Evolutionary conservation across 2,329 filamentous ascomycete genomes (phyloP).

Genomic region (Amauroascus verrucosus): DNA sequence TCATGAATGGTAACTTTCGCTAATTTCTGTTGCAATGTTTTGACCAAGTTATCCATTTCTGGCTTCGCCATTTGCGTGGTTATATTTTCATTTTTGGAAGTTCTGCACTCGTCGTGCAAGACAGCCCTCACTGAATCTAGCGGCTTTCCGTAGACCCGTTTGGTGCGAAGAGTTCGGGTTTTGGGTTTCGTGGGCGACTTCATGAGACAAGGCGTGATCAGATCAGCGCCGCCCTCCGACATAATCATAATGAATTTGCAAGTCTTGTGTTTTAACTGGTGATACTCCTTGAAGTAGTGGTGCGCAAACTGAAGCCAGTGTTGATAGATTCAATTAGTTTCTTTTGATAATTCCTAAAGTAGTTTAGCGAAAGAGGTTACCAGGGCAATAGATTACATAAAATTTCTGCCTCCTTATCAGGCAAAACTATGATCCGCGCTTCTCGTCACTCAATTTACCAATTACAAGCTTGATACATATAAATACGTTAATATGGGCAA

Average conservation of each 20-base stretch:
- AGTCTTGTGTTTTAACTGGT: not conserved
- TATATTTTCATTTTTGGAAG: not conserved
- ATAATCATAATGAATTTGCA: not conserved
- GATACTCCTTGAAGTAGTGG: not conserved
- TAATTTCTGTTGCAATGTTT: not conserved
- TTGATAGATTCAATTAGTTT: not conserved
- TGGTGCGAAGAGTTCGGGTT: constrained; percentile 11
- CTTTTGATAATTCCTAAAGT: constrained; percentile 11
- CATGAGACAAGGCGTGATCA: not conserved
- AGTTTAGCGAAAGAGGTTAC: constrained; percentile 4
- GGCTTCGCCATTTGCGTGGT: not conserved
- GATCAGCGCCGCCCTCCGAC: not conserved
- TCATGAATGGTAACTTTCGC: constrained; percentile 2
- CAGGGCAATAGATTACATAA: constrained; percentile 3
- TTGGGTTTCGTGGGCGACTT: not conserved
- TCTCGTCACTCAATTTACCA: not conserved
- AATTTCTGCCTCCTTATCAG: not conserved
- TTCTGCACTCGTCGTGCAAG: constrained; percentile 25
- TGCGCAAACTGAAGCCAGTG: not conserved
- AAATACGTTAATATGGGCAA: no score
- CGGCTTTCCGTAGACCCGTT: constrained; percentile 30
- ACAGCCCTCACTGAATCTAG: constrained; percentile 29
- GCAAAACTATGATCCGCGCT: not conserved
- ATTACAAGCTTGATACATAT: no score
- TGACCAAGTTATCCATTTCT: not conserved